Conservation (phyloP, 306 rosid genomes). For the Corylus heterophylla region DNA sequence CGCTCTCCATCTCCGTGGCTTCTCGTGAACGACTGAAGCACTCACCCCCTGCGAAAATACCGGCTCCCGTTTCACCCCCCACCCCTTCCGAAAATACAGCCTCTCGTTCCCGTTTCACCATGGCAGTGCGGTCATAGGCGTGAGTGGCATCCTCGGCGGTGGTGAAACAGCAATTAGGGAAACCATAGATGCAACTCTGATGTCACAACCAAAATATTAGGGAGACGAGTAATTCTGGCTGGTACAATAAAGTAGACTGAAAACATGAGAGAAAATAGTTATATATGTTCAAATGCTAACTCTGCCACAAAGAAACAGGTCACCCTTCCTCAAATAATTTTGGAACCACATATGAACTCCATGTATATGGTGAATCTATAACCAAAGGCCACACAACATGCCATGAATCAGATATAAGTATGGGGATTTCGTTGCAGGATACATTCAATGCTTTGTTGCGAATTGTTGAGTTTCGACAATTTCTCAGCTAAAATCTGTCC, state of each 20-base stretch:
- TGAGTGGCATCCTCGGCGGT: too few relatives aligned
- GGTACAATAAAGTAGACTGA: background rate
- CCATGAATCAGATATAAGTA: conserved; percentile 18
- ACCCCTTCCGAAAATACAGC: too few relatives aligned
- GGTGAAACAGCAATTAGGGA: background rate
- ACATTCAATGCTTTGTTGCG: conserved; percentile 94
- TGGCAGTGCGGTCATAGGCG: too few relatives aligned
- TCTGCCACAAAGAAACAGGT: background rate
- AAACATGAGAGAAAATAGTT: background rate
- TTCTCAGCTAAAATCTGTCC: conserved; percentile 65
- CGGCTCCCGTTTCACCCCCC: too few relatives aligned
- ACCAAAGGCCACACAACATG: conserved; percentile 13
- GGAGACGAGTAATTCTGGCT: background rate
- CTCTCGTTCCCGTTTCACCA: too few relatives aligned
- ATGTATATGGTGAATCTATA: background rate
- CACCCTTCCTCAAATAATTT: background rate
- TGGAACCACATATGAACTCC: background rate
- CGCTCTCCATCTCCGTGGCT: too few relatives aligned
- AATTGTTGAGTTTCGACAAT: conserved; percentile 78
- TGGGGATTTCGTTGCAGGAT: conserved; percentile 42
- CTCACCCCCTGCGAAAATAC: too few relatives aligned
- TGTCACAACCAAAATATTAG: background rate
- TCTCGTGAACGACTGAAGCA: too few relatives aligned
- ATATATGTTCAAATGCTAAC: background rate
- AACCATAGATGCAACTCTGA: background rate